These are phyloP conservation scores for Suillus cothurnatus DNA, from an alignment of 768 basidiomycete genomes.

Conservation along the genomic window DNA sequence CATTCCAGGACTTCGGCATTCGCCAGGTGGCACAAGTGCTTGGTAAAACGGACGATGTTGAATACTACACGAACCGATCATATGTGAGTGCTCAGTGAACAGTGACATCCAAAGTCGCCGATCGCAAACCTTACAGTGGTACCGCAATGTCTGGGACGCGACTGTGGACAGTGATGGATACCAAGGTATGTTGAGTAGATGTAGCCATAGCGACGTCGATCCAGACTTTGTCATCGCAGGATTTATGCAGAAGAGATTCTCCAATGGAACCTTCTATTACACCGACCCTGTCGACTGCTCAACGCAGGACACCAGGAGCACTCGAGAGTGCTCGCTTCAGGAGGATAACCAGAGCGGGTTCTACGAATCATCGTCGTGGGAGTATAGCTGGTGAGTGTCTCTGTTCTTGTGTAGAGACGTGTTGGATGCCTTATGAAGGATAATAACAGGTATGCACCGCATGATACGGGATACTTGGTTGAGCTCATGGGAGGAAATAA, in stretches of 20 bases:
- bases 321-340: constrained; percentile 58
- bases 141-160: constrained; percentile 69
- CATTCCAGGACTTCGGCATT: constrained; percentile 72
- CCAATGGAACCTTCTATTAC: constrained; percentile 62
- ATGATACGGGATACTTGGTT: constrained; percentile 67
- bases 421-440: neutral
- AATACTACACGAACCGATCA: constrained; percentile 61
- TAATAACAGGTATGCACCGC: constrained; percentile 56
- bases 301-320: constrained; percentile 48
- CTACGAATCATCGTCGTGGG: constrained; percentile 73
- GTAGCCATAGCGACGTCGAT: neutral
- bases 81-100: constrained; percentile 48
- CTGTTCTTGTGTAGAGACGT: neutral
- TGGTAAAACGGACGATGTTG: constrained; percentile 58
- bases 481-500: constrained; percentile 69
- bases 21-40: constrained; percentile 68
- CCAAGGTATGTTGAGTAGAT: constrained; percentile 42
- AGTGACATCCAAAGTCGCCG: neutral
- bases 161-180: constrained; percentile 62
- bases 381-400: constrained; percentile 55
- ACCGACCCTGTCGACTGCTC: constrained; percentile 63
- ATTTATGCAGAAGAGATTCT: constrained; percentile 64
- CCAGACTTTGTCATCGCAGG: constrained; percentile 37
- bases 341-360: constrained; percentile 59
- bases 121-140: constrained; percentile 48